Evolutionary conservation across 2,329 filamentous ascomycete genomes (phyloP), one percentile per base, ranked within the genome.

Genomic region (Gaeumannomyces tritici): DNA sequence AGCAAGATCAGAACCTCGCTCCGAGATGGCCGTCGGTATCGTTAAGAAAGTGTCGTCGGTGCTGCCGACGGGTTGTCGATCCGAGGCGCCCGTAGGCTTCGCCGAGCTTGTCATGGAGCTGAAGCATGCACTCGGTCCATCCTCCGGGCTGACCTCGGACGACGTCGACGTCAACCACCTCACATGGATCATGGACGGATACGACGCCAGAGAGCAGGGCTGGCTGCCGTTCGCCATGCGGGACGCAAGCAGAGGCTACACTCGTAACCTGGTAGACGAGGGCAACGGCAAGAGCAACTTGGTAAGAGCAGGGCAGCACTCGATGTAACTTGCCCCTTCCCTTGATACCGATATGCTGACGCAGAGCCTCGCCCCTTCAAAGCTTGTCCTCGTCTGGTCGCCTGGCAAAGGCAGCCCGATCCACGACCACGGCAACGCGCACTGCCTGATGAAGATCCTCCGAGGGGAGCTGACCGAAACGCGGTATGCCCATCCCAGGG

Each of bases 391-490:
- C 55, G 92, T 96, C 54, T 97, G 93, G 93, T 88, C 87, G 21
- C 92, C 93, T 0, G 89, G 89, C 61, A 91, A 91, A 75, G 84
- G 84, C 51, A 93, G 89, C 69, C 88, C 89, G 13, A 91, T 97
- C 71, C 93, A 97, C 72, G 93, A 97, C 73, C 89, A 91, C 74
- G 88, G 88, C 71, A 90, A 93, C 65, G 90, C 92, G 54, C 93
- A 96, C 73, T 97, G 93, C 75, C 79, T 96, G 68, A 96, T 96
- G 91, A 96, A 89, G 79, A 87, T 93, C 67, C 82, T 96, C 65
- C 86, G 86, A 68, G 93, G 93, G 57, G 83, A 80, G 65, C 78
- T 96, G 64, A 89, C 86, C 68, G 93, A 97, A 77, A 93, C 90
- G 24, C 83, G 90, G 64, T 96, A 91, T 74, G 82, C 83, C 61